Percentiles rank a stretch among this genome's conserved stretches.
phyloP scores from a whole-genome alignment of 169 alveolate species.

The Eimeria acervulina region DNA sequence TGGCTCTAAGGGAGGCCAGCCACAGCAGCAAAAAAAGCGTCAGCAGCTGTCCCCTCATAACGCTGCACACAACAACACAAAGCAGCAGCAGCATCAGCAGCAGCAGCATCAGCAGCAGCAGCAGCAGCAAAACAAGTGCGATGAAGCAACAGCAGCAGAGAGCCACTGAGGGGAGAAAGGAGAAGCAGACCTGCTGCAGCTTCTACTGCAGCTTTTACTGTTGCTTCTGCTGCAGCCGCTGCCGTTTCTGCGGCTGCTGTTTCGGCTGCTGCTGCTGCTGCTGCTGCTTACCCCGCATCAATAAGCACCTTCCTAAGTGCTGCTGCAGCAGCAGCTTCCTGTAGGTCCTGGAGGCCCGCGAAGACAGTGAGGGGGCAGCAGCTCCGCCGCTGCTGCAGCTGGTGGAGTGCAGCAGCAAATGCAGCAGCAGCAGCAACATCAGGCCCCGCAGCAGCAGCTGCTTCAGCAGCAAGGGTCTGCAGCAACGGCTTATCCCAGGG shows the following conservation, averaged over 20 bases:
- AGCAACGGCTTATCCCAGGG: slow-evolving; percentile 32
- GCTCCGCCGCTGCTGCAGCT: background rate
- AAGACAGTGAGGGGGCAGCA: background rate
- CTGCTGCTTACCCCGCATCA: background rate
- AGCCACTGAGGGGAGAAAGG: no score
- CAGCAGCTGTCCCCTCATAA: slow-evolving; percentile 12
- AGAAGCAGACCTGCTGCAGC: no score
- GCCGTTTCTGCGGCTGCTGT: background rate
- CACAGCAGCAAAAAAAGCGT: slow-evolving; percentile 20
- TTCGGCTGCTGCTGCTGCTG: background rate
- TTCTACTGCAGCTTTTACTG: no score
- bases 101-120: background rate
- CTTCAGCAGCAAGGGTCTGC: background rate
- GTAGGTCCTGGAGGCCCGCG: background rate
- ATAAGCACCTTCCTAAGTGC: background rate
- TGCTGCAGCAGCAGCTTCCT: background rate
- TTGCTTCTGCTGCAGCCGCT: background rate
- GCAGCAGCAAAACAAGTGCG: background rate
- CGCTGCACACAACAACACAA: background rate
- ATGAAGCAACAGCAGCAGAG: background rate
- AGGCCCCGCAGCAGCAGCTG: slow-evolving; percentile 2
- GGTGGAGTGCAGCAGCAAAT: slow-evolving; percentile 6
- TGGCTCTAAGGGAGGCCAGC: slow-evolving; percentile 6
- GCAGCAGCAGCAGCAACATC: slow-evolving; percentile 3
- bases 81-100: slow-evolving; percentile 10